phyloP scores from a whole-genome alignment of 176 grass and related monocot genomes.

The Leersia perrieri region DNA sequence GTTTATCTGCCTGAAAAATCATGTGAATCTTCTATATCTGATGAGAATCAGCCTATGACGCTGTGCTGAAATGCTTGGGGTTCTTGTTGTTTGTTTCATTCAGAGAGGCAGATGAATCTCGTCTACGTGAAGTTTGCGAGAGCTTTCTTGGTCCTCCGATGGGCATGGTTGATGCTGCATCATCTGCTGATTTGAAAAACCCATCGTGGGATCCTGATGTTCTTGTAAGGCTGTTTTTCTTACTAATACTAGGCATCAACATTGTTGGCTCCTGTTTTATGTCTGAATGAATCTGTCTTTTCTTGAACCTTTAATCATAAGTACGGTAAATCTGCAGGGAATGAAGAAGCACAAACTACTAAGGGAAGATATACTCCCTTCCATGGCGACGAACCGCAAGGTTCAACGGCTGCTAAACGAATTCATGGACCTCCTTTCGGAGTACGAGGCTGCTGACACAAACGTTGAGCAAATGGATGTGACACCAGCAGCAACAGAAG shows the following conservation, averaged over 20 bases:
- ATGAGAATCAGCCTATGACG: background rate
- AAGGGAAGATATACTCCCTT: slow-evolving; percentile 81
- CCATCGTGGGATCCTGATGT: slow-evolving; percentile 72
- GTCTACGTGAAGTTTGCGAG: slow-evolving; percentile 81
- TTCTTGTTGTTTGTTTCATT: slow-evolving; percentile 16
- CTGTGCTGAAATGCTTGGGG: slow-evolving; percentile 13
- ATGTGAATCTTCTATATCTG: background rate
- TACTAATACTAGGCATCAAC: too few relatives aligned
- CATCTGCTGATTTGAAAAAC: slow-evolving; percentile 43
- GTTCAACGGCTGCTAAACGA: slow-evolving; percentile 88
- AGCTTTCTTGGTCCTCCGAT: slow-evolving; percentile 84
- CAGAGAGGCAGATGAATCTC: slow-evolving; percentile 92
- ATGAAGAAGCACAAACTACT: slow-evolving; percentile 91
- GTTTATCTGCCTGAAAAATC: background rate
- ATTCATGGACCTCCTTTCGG: slow-evolving; percentile 89
- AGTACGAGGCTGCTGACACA: slow-evolving; percentile 51
- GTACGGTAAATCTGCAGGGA: slow-evolving; percentile 51
- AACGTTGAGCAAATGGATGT: slow-evolving; percentile 44
- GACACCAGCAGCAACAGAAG: background rate
- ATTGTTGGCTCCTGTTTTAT: too few relatives aligned
- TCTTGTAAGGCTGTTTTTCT: slow-evolving; percentile 65
- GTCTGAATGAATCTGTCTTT: too few relatives aligned
- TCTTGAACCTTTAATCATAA: background rate
- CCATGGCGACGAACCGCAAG: slow-evolving; percentile 88
- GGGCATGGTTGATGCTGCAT: slow-evolving; percentile 44